Percentiles rank a stretch among this genome's conserved stretches.
These are phyloP conservation scores for Eimeria falciformis DNA, from an alignment of 169 alveolate genomes.

Conservation along the genomic window DNA sequence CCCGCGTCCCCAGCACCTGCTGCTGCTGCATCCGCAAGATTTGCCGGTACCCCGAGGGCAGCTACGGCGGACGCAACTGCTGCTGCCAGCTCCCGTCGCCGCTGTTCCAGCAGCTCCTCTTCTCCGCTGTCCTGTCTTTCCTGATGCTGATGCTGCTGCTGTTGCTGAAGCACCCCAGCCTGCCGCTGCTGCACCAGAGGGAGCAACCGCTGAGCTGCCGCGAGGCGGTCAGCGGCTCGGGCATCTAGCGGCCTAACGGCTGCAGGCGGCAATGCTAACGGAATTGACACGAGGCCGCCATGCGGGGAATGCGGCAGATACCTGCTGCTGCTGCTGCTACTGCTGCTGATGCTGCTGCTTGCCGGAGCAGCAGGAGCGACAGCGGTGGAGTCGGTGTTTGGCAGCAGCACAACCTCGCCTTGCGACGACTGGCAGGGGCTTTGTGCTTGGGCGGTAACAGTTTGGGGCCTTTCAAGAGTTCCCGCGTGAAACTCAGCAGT, in stretches of 20 bases:
- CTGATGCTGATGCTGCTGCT: conserved; percentile 51
- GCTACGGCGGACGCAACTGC: conserved; percentile 43
- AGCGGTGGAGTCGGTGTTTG: not conserved
- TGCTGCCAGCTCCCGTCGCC: conserved; percentile 25
- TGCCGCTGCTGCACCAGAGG: conserved; percentile 48
- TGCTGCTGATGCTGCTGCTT: conserved; percentile 60
- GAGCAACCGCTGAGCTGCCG: conserved; percentile 42
- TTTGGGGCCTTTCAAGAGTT: not conserved
- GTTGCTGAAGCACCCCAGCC: not conserved
- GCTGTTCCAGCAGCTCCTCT: not conserved
- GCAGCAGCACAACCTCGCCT: not conserved
- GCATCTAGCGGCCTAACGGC: not conserved
- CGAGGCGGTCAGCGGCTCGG: conserved; percentile 35
- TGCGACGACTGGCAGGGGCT: not conserved
- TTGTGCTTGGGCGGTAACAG: not conserved
- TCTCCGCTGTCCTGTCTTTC: not conserved
- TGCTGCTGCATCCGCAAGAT: conserved; percentile 27
- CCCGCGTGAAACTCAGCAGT: not conserved
- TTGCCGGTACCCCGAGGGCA: conserved; percentile 16
- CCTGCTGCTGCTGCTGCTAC: conserved; percentile 3
- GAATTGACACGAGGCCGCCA: not conserved
- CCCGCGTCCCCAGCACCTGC: conserved; percentile 50
- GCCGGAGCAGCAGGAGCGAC: conserved; percentile 20
- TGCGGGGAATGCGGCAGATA: conserved; percentile 7
- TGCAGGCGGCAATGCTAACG: conserved; percentile 23